phyloP scores from a whole-genome alignment of 2,329 filamentous ascomycete genomes.

The Fusarium longipes region DNA sequence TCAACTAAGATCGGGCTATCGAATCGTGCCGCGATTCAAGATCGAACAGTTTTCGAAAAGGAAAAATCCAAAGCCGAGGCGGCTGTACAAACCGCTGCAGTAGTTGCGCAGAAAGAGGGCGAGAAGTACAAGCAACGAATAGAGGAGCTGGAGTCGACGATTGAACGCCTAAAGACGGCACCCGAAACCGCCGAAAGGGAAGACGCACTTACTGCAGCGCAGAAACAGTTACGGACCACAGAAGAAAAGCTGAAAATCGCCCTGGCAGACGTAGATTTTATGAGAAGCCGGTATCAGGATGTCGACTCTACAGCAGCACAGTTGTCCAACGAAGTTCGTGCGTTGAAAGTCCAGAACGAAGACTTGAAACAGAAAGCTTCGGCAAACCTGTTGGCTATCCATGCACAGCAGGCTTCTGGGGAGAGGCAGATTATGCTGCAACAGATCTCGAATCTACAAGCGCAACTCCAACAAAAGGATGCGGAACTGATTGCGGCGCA shows the following conservation, averaged over 20 bases:
- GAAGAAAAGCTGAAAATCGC: constrained; percentile 56
- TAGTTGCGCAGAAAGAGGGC: constrained; percentile 49
- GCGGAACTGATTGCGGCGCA: constrained; percentile 59
- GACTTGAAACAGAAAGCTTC: constrained; percentile 57
- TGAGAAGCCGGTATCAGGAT: constrained; percentile 68
- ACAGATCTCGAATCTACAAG: constrained; percentile 56
- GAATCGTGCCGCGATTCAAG: constrained; percentile 62
- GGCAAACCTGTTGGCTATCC: constrained; percentile 60
- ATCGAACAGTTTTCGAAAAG: constrained; percentile 61
- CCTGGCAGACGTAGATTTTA: constrained; percentile 66
- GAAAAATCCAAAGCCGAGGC: constrained; percentile 57
- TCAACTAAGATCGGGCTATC: constrained; percentile 58
- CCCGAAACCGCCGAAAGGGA: constrained; percentile 39
- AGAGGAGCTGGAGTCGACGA: constrained; percentile 51
- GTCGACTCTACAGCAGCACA: constrained; percentile 61
- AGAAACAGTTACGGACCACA: constrained; percentile 54
- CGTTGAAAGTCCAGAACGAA: constrained; percentile 56
- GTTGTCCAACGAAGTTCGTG: constrained; percentile 59
- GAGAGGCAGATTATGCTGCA: constrained; percentile 52
- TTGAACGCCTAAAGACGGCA: constrained; percentile 46
- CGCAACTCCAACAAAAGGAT: constrained; percentile 62
- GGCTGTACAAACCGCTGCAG: constrained; percentile 45
- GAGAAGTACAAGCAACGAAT: constrained; percentile 54
- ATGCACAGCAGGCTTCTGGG: constrained; percentile 57
- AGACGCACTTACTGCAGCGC: constrained; percentile 52